These are phyloP conservation scores for Talaromyces ruber DNA, from an alignment of 495 filamentous ascomycete genomes.

Conservation along the genomic window DNA sequence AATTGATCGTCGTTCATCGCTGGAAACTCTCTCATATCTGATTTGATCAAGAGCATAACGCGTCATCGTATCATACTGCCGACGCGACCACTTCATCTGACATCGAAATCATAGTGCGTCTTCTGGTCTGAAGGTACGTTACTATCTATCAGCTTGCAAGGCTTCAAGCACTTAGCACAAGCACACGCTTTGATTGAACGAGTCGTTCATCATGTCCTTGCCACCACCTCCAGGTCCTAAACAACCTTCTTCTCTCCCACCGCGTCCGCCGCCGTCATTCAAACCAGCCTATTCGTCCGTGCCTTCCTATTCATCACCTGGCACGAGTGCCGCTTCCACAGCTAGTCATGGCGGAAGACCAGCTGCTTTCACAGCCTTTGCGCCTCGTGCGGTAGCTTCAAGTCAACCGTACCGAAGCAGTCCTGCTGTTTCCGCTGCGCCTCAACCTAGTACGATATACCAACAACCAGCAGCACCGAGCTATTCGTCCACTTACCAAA, in stretches of 20 bases:
- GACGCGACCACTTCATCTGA: neutral
- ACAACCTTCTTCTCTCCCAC: conserved; percentile 67
- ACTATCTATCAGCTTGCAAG: conserved; percentile 13
- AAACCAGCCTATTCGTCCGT: conserved; percentile 48
- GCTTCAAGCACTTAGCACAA: neutral
- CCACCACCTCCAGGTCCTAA: conserved; percentile 84
- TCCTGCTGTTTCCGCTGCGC: conserved; percentile 34
- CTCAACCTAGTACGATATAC: conserved; percentile 32
- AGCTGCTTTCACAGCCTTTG: conserved; percentile 45
- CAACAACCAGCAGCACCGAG: conserved; percentile 21
- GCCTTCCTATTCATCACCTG: conserved; percentile 26
- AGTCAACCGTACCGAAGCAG: conserved; percentile 33
- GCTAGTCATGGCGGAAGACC: conserved; percentile 24
- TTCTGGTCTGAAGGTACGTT: conserved; percentile 50
- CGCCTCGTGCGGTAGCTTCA: conserved; percentile 55
- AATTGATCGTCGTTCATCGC: no score
- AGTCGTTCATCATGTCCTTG: conserved; percentile 90
- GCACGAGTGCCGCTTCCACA: conserved; percentile 17
- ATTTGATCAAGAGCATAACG: neutral
- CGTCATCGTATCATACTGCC: neutral
- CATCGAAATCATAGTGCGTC: conserved; percentile 1
- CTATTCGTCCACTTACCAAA: conserved; percentile 28
- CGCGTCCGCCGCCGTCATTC: conserved; percentile 60
- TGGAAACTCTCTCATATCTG: neutral
- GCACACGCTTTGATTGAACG: conserved; percentile 27